A percentile compares a stretch with the other conserved stretches of the same genome.
These are phyloP conservation scores for Orbilia javanica DNA, from an alignment of 2,329 filamentous ascomycete species.

Conservation along the genomic window DNA sequence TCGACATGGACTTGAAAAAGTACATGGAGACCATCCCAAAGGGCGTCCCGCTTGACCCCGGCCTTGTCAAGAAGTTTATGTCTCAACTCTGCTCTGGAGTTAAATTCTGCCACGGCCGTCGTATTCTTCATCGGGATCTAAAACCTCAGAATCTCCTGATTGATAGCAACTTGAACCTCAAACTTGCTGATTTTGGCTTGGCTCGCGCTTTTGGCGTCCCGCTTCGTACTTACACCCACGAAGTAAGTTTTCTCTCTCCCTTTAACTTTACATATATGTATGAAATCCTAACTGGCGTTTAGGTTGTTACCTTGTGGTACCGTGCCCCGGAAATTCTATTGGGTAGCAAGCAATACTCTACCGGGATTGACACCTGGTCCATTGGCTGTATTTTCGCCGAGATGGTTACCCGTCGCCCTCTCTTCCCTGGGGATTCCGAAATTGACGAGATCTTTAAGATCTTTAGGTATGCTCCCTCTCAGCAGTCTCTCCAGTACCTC, in stretches of 20 bases:
- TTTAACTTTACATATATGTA: background rate
- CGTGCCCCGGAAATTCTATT: constrained; percentile 90
- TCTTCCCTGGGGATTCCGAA: constrained; percentile 92
- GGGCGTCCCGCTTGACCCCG: constrained; percentile 80
- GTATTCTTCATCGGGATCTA: constrained; percentile 86
- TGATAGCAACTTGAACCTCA: constrained; percentile 86
- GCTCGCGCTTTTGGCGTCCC: constrained; percentile 92
- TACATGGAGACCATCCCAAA: constrained; percentile 94
- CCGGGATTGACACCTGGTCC: constrained; percentile 96
- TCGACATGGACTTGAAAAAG: constrained; percentile 92
- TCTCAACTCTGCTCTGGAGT: constrained; percentile 86
- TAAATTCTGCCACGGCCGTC: constrained; percentile 88
- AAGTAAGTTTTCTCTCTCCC: constrained; percentile 68
- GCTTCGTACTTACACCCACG: constrained; percentile 90
- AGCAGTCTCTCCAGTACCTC: background rate
- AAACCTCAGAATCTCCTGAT: constrained; percentile 94
- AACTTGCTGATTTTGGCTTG: constrained; percentile 89
- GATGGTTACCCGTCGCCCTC: constrained; percentile 92
- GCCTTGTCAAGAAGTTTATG: constrained; percentile 94
- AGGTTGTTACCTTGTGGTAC: constrained; percentile 92
- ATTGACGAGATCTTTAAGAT: constrained; percentile 96
- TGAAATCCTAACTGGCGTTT: background rate
- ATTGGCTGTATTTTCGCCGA: constrained; percentile 95
- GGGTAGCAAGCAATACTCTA: constrained; percentile 91
- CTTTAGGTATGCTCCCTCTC: constrained; percentile 75